Evolutionary conservation across 306 rosid genomes (phyloP), one percentile per base, ranked within the genome.

Genomic region (Glycine latifolia): DNA sequence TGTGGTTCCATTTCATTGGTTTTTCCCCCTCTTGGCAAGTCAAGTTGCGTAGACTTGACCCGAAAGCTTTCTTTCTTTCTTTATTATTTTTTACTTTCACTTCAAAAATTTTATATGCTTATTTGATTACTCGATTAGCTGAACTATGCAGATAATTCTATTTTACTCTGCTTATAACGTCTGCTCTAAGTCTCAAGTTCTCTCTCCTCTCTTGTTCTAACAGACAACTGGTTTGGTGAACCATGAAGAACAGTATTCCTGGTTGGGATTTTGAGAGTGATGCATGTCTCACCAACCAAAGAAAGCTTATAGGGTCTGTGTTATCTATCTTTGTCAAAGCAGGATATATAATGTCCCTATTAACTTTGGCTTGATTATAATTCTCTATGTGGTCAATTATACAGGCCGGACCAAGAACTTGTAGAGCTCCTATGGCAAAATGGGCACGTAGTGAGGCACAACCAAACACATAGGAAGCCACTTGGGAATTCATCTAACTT

Each of bases 361-460:
- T 81, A 65, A 83, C 79, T 50, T 75, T 71, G 55, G 4, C 31
- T 84, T 62, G 7, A 67, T 59, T 48, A 5, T 46, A 7, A 50
- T 60, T 78, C 54, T 81, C 59, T 37, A 16, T 48, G 37, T 85
- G 84, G 31, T 70, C 73, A 71, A 47, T 82, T 85, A 78, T 81
- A 58, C 98, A 94, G 97, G 91, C 84, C 46, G 3, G 92, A 92
- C 71, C 85, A 82, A 87, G 97, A 92, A 71, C 76, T 92, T 7
- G 95, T 89, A 33, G 98, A 94, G 88, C 92, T 94, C 31, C 43
- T 91, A 73, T 90, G 98, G 97, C 79, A 85, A 83, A 88, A 94
- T 84, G 98, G 98, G n/a, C 97, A 90, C 58, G 92, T 94, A 73
- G 97, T 94, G 48, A 83, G 89, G 73, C 85, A 90, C 17, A 89